phyloP scores from a whole-genome alignment of 805 yeast species.

The Candida anglica region DNA sequence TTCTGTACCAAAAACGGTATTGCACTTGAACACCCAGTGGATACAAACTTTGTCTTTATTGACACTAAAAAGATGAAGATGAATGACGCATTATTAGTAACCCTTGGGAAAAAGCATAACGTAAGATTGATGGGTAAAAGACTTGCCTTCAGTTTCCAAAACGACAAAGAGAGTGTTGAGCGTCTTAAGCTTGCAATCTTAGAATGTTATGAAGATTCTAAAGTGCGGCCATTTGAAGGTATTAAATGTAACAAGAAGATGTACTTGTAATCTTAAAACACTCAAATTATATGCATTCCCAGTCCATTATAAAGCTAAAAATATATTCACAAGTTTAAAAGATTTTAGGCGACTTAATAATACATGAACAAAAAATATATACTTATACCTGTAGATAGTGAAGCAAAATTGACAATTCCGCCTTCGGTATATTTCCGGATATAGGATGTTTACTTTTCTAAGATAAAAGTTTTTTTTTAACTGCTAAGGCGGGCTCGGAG shows the following conservation, averaged over 20 bases:
- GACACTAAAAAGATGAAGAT: conserved; percentile 28
- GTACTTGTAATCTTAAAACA: too few relatives aligned
- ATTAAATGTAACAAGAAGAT: conserved; percentile 3
- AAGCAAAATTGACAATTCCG: too few relatives aligned
- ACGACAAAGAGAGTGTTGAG: conserved; percentile 25
- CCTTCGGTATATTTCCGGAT: too few relatives aligned
- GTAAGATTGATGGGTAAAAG: conserved; percentile 61
- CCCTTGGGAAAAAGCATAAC: conserved; percentile 51
- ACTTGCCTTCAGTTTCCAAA: conserved; percentile 36
- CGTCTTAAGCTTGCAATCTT: conserved; percentile 44
- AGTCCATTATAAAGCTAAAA: too few relatives aligned
- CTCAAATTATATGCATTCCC: too few relatives aligned
- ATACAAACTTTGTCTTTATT: conserved; percentile 39
- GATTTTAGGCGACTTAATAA: too few relatives aligned
- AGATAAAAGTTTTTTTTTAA: too few relatives aligned
- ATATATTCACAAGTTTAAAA: too few relatives aligned
- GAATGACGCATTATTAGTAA: conserved; percentile 19
- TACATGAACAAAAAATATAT: too few relatives aligned
- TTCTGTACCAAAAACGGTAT: conserved; percentile 26
- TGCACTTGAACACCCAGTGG: conserved; percentile 31
- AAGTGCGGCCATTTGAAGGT: conserved; percentile 42
- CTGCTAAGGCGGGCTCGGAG: too few relatives aligned
- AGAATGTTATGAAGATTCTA: conserved; percentile 56
- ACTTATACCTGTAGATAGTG: too few relatives aligned
- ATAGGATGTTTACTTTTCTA: too few relatives aligned